Evolutionary conservation across 495 filamentous ascomycete genomes (phyloP).

Genomic region (Penicillium macrosclerotiorum): DNA sequence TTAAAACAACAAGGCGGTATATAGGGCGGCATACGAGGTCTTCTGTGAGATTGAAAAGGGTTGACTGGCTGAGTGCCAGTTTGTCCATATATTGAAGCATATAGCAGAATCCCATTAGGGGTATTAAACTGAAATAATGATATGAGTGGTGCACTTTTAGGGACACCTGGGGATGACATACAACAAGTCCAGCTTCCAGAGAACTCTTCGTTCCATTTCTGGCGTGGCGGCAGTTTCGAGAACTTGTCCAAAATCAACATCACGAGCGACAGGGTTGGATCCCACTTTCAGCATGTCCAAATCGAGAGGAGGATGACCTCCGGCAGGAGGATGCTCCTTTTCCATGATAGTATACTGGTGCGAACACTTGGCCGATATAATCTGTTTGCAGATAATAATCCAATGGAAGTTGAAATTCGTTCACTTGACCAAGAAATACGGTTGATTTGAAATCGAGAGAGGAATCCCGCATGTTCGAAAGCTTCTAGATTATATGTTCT

Average conservation of each 20-base stretch:
- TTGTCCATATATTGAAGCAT: conserved; percentile 60
- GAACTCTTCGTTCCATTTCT: conserved; percentile 28
- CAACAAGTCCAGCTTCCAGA: conserved; percentile 36
- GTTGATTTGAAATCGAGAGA: no score
- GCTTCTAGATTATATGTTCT: no score
- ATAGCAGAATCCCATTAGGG: conserved; percentile 46
- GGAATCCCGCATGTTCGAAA: no score
- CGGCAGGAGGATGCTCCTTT: conserved; percentile 3
- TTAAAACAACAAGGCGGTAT: neutral
- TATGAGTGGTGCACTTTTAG: neutral
- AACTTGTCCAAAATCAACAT: conserved; percentile 37
- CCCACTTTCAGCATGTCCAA: conserved; percentile 15
- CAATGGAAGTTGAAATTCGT: no score
- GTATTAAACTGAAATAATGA: conserved; percentile 27
- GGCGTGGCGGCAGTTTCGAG: conserved; percentile 30
- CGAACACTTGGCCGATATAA: no score
- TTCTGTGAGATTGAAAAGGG: conserved; percentile 38
- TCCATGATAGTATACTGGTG: no score
- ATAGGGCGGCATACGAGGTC: neutral
- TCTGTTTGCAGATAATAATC: neutral
- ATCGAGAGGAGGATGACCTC: conserved; percentile 5
- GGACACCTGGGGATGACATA: conserved; percentile 12
- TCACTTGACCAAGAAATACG: no score
- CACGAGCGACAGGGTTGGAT: conserved; percentile 15
- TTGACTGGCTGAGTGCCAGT: conserved; percentile 53